A percentile compares a stretch with the other conserved stretches of the same genome.
Conservation (phyloP, 2,329 filamentous ascomycete species). For the Periconia sp. region DNA sequence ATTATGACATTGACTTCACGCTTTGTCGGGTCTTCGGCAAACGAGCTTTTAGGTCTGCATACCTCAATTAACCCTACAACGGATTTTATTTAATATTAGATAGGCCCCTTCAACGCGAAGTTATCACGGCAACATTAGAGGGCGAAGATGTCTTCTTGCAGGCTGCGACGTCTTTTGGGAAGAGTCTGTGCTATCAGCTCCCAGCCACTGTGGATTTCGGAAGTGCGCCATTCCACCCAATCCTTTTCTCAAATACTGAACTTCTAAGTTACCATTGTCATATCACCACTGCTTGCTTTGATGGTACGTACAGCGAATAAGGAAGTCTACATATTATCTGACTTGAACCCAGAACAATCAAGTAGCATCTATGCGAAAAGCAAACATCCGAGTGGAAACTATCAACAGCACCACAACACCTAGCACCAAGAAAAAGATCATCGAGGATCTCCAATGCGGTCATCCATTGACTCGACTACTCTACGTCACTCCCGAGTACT, state of each 20-base stretch:
- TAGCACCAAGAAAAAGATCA: conserved; percentile 69
- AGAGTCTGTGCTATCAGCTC: conserved; percentile 91
- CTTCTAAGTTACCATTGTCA: conserved; percentile 78
- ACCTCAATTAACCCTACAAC: too few species aligned
- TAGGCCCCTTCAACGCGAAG: conserved; percentile 84
- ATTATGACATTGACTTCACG: conserved; percentile 73
- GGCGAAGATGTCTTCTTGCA: conserved; percentile 93
- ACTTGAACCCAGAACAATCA: conserved; percentile 75
- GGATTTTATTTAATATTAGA: neutral
- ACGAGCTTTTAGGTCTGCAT: conserved; percentile 68
- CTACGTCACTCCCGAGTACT: conserved; percentile 93
- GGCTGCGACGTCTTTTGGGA: conserved; percentile 88
- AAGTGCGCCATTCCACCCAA: conserved; percentile 62
- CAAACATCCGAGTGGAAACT: conserved; percentile 79
- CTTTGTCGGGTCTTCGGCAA: conserved; percentile 77
- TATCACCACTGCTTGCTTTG: conserved; percentile 85
- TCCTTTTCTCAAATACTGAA: conserved; percentile 14
- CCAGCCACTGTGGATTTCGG: conserved; percentile 87
- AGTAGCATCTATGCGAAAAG: conserved; percentile 76
- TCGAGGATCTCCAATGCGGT: conserved; percentile 83
- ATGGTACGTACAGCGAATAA: conserved; percentile 69
- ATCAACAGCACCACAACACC: conserved; percentile 82
- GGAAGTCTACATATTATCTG: conserved; percentile 8
- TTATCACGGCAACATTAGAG: conserved; percentile 80
- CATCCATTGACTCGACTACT: conserved; percentile 83